Conservation (phyloP, 140 eudicot genomes). For the Bidens hawaiensis region DNA sequence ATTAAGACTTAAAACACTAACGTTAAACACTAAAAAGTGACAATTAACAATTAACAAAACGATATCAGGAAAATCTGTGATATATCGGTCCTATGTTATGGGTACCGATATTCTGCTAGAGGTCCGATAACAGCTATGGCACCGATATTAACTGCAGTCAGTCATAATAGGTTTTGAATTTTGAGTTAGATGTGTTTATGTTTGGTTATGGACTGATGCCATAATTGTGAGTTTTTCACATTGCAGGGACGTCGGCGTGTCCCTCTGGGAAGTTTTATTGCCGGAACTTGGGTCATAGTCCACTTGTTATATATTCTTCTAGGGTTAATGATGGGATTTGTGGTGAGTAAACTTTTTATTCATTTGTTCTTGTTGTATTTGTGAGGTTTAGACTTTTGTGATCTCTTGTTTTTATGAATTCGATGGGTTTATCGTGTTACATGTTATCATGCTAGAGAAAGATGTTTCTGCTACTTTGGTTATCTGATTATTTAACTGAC, state of each 20-base stretch:
- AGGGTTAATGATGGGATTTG: constrained; percentile 97
- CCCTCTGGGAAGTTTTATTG: constrained; percentile 79
- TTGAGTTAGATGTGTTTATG: background rate
- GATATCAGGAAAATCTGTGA: too few species aligned
- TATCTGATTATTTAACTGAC: background rate
- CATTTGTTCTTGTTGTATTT: background rate
- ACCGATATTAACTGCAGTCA: too few species aligned
- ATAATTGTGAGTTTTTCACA: background rate
- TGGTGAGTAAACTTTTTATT: constrained; percentile 42
- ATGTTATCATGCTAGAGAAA: constrained; percentile 7
- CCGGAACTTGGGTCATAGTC: constrained; percentile 67
- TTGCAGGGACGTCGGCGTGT: constrained; percentile 96
- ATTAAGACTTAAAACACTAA: too few species aligned
- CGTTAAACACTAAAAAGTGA: too few species aligned
- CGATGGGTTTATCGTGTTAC: background rate
- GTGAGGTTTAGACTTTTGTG: background rate
- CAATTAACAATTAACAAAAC: too few species aligned
- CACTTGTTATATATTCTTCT: constrained; percentile 62
- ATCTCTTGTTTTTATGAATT: background rate
- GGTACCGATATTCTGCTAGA: too few species aligned
- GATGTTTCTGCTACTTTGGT: background rate
- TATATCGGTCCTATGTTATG: too few species aligned
- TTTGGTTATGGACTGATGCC: constrained; percentile 1
- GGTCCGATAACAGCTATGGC: too few species aligned
- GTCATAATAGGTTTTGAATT: too few species aligned